Base-by-base conservation (phyloP, 305 asterid species). In the Withania somnifera region DNA sequence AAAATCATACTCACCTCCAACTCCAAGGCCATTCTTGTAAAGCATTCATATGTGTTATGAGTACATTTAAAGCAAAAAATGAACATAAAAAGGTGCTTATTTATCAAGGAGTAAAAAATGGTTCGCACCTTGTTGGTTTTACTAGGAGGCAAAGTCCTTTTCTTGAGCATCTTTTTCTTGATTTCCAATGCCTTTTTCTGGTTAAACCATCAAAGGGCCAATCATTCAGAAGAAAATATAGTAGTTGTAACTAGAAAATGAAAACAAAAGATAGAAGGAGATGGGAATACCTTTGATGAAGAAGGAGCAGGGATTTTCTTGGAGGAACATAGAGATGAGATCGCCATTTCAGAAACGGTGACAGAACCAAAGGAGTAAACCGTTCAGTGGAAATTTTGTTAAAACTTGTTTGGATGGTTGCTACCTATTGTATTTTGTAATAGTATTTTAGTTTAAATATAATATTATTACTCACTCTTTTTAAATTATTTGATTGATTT, bases 41-140 rank as follows among this genome's bases (percentile, higher is more conserved):
- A 38, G 5, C 40, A 36, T 36, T 34, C 6, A 4, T 5, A 36
- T 7, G 5, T 34, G 0, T 58, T 5, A 4, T 13, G 17, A 17
- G 4, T 50, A 14, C 19, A 50, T 50, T 50, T 24, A n/a, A 22
- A 58, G 66, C 66, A 57, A 58, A 58, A n/a, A 5, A 58, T 24
- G 3, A 58, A 24, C 36, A 58, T 58, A 58, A 24, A 58, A 58
- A 24, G 17, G 9, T 58, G 9, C 11, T 58, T 58, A 58, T 61
- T 6, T n/a, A 64, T 58, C 11, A 26, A 36, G 7, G 64, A 54
- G 28, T 42, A 34, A 10, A 22, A 57, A 79, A 79, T 81, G 84
- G 30, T 17, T 34, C 84, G 54, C 54, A 91, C 95, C 81, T 86
- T 84, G 52, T 53, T 82, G 57, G 40, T 56, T 17, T 30, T 32